Conservation (phyloP, 2,329 filamentous ascomycete genomes). For the Arthrocladium fulminans region DNA sequence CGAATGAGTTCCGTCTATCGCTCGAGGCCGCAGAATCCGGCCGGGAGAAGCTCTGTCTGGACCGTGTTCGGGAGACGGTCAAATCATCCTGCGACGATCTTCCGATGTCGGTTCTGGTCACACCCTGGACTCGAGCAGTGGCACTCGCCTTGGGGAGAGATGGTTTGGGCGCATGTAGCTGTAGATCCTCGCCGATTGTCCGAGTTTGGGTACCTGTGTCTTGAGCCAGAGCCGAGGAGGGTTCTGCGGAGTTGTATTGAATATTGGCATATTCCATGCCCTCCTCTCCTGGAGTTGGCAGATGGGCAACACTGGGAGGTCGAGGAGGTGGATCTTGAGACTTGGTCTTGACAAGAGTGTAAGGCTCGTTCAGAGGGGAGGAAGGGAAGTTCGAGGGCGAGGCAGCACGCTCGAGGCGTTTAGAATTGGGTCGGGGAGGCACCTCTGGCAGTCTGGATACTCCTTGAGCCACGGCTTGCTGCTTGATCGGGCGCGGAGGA, state of each 20-base stretch:
- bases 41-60: conserved; percentile 53
- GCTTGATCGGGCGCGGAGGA: conserved; percentile 54
- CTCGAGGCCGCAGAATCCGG: conserved; percentile 36
- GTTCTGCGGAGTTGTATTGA: conserved; percentile 36
- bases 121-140: conserved; percentile 70
- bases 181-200: conserved; percentile 68
- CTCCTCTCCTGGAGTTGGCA: conserved; percentile 83
- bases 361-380: conserved; percentile 70
- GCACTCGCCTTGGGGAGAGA: conserved; percentile 73
- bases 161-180: conserved; percentile 81
- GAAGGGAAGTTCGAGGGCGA: conserved; percentile 74
- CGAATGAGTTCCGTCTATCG: conserved; percentile 47
- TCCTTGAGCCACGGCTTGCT: conserved; percentile 37
- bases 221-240: conserved; percentile 23
- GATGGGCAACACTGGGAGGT: conserved; percentile 60
- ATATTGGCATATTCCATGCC: conserved; percentile 75
- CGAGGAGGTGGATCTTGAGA: conserved; percentile 41
- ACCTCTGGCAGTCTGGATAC: conserved; percentile 57
- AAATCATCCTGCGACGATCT: conserved; percentile 45
- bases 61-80: conserved; percentile 48
- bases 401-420: conserved; percentile 60
- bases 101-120: conserved; percentile 85
- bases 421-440: conserved; percentile 64
- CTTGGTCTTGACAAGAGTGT: conserved; percentile 4
- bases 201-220: conserved; percentile 61